These are phyloP conservation scores for Vachellia collinsii DNA, from an alignment of 306 rosid species.

Conservation along the genomic window DNA sequence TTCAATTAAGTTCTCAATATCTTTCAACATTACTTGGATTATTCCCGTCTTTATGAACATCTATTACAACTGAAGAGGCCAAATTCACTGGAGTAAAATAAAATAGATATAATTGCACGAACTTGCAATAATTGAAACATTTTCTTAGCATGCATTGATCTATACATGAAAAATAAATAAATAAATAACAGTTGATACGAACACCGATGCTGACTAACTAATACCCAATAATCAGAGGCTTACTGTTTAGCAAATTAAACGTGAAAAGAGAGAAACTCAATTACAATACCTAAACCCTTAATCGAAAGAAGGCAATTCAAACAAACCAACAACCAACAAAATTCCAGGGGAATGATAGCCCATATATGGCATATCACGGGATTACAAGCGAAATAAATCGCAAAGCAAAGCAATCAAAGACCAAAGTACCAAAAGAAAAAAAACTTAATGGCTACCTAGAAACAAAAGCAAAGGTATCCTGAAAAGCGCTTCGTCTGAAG, in stretches of 20 bases:
- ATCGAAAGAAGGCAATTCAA: constrained; percentile 15
- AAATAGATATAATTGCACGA: background rate
- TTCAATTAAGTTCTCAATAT: background rate
- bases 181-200: background rate
- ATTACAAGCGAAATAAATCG: background rate
- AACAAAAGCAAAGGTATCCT: background rate
- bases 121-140: background rate
- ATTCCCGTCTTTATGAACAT: background rate
- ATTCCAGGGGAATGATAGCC: background rate
- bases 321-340: background rate
- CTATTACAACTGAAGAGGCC: background rate
- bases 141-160: background rate
- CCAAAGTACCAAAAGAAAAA: background rate
- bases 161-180: constrained; percentile 31
- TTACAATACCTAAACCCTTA: background rate
- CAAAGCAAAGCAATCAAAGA: background rate
- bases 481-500: background rate
- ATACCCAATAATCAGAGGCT: constrained; percentile 1
- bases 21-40: background rate
- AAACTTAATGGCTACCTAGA: constrained; percentile 15
- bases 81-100: background rate
- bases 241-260: background rate
- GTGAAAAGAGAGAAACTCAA: background rate
- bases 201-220: background rate
- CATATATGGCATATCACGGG: background rate